These are phyloP conservation scores for Selaginella moellendorffii DNA, from an alignment of 75 land plant species.

Conservation along the genomic window DNA sequence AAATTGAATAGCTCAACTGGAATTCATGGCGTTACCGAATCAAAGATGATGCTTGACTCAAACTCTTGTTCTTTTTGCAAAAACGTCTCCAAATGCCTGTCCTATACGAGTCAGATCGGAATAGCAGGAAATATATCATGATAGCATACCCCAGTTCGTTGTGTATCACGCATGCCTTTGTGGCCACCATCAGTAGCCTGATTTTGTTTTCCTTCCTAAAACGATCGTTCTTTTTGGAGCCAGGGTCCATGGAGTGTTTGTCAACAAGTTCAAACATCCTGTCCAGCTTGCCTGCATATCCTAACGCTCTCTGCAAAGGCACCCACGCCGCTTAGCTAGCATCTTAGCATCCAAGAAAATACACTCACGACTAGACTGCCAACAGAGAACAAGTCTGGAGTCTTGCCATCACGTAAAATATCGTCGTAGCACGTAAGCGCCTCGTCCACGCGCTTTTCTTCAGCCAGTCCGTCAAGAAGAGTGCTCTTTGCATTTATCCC, in stretches of 20 bases:
- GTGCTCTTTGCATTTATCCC: conserved; percentile 4
- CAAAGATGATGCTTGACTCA: background rate
- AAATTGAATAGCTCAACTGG: too few relatives aligned
- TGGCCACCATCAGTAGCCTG: background rate
- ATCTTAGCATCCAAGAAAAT: too few relatives aligned
- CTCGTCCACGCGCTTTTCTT: background rate
- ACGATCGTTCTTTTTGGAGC: background rate
- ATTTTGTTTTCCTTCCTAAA: background rate
- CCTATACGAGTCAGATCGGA: background rate
- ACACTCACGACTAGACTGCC: background rate
- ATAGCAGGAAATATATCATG: background rate
- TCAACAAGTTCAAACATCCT: conserved; percentile 2
- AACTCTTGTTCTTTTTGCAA: background rate
- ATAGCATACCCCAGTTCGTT: background rate
- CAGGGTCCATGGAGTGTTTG: background rate
- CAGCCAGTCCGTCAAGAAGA: background rate
- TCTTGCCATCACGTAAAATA: background rate
- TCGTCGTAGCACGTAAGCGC: background rate
- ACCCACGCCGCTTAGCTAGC: too few relatives aligned
- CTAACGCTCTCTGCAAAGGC: background rate
- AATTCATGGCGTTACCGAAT: background rate
- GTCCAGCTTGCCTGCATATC: background rate
- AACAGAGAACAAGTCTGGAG: background rate
- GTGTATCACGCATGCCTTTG: background rate
- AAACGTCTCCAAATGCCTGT: background rate